Evolutionary conservation across 2,329 filamentous ascomycete genomes (phyloP), one percentile per base, ranked within the genome.

Genomic region (Aspergillus sojae): DNA sequence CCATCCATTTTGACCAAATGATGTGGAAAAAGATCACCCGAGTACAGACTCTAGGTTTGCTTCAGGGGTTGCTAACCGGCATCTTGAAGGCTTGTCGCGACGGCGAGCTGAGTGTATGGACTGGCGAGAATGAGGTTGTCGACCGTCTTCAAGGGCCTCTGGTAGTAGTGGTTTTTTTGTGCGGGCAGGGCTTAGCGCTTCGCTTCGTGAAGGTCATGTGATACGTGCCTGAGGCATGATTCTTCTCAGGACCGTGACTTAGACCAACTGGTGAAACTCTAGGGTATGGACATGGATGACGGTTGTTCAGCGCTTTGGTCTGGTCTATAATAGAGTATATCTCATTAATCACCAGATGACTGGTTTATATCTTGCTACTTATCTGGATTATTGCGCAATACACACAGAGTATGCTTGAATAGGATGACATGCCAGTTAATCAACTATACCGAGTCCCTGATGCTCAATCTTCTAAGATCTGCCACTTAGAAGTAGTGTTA

Each of bases 81-180:
- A 85, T 86, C 79, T 82, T 85, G 83, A 83, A 77, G 72, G 73
- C 72, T 79, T 77, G 72, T 76, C 75, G 75, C 74, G 73, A 74
- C 73, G 74, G 72, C 75, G 76, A 79, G 76, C 74, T 76, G 71
- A 62, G 71, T 71, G 69, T 71, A 74, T 76, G 73, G 74, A 73
- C 68, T 66, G 71, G 67, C 67, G 66, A 67, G 66, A 68, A 68
- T 74, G 72, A 74, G 73, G 71, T 73, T 74, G 72, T 75, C 71
- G 71, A 74, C 71, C 71, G 70, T 72, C 72, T 70, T 66, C 63
- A 66, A 69, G 64, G 64, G 68, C 61, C 62, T 63, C 67, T 68
- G 56, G 62, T 64, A 65, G 68, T 73, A 69, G 71, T 72, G 71
- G 68, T 74, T 76, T 78, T 69, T 69, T 76, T 78, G 76, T 78